These are phyloP conservation scores for Pythium rishiriense DNA, from an alignment of 352 stramenopile genomes.

Conservation along the genomic window DNA sequence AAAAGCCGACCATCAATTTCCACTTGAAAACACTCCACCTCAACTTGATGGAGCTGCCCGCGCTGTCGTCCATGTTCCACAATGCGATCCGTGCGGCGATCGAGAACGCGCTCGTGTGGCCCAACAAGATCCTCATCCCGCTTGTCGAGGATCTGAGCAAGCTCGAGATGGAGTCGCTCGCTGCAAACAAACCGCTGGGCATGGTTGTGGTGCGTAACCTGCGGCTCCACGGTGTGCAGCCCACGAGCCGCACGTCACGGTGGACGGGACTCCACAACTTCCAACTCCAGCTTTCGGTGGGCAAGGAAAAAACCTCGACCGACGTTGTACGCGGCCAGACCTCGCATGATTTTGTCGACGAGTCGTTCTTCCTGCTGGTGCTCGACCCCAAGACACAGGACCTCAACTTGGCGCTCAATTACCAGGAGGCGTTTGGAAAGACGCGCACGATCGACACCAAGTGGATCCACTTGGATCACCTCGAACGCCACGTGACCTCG, in stretches of 20 bases:
- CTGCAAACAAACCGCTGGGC: slow-evolving; percentile 39
- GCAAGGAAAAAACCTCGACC: slow-evolving; percentile 32
- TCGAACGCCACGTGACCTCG: slow-evolving; percentile 32
- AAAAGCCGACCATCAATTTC: slow-evolving; percentile 48
- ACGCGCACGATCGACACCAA: slow-evolving; percentile 42
- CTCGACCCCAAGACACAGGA: slow-evolving; percentile 47
- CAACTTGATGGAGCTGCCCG: slow-evolving; percentile 47
- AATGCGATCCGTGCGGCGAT: slow-evolving; percentile 38
- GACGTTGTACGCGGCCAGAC: slow-evolving; percentile 32
- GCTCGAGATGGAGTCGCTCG: slow-evolving; percentile 44
- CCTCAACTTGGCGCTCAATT: slow-evolving; percentile 38
- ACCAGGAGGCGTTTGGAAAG: slow-evolving; percentile 38
- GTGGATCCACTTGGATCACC: slow-evolving; percentile 47
- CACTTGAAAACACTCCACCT: slow-evolving; percentile 43
- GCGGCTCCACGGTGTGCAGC: slow-evolving; percentile 31
- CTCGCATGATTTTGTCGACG: slow-evolving; percentile 28
- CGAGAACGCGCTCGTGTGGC: slow-evolving; percentile 40
- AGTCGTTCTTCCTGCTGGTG: slow-evolving; percentile 36
- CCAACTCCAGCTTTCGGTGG: slow-evolving; percentile 33
- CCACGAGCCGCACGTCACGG: slow-evolving; percentile 30
- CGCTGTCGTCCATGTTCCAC: slow-evolving; percentile 44
- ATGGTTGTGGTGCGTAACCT: slow-evolving; percentile 43
- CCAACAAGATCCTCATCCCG: slow-evolving; percentile 46
- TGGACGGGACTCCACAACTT: slow-evolving; percentile 41
- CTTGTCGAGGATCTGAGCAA: slow-evolving; percentile 48